Evolutionary conservation across 768 basidiomycete genomes (phyloP), one percentile per base, ranked within the genome.

Genomic region (Hypholoma sublateritium): DNA sequence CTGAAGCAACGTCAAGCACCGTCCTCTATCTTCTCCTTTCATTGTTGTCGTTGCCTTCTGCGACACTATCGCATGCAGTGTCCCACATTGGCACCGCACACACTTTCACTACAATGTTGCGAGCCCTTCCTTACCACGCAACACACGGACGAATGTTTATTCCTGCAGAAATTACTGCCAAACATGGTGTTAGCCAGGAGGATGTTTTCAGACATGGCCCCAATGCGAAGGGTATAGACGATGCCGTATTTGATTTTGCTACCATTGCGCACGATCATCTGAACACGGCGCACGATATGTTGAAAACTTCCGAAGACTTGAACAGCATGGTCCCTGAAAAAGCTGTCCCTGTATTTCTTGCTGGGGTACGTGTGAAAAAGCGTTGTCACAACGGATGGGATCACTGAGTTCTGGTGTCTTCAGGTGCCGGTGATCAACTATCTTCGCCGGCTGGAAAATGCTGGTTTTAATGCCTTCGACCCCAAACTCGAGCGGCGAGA

Each of bases 181-280:
- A 80, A 59, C 88, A 92, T 61, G 82, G 84, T 17, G 87, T 93
- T 17, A 82, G 76, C 59, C 91, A 93, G 69, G 91, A 95, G 67
- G 87, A 90, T 14, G 84, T 94, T 14, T 86, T 92, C 65, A 78
- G 84, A 43, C 72, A 74, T 32, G 85, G 85, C 4, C 72, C 74
- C 13, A 62, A 73, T 9, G 85, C 85, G 43, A 70, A 79, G 46
- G 88, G 84, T 1, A 75, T 94, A 14, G 84, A 84, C 48, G 87
- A 91, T 57, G 91, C 92, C 0, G 88, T 91, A 25, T 95, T 83
- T 65, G 90, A 93, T 65, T 86, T 93, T 70, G 92, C 93, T 34
- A 86, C 85, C 8, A 68, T 87, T 21, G 92, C 89, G 25, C 88
- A 92, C 70, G 90, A 93, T 70, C 85, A 94, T 68, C 68, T 95